Base-by-base conservation (phyloP, 2,329 filamentous ascomycete species). In the Neopestalotiopsis sp. region DNA sequence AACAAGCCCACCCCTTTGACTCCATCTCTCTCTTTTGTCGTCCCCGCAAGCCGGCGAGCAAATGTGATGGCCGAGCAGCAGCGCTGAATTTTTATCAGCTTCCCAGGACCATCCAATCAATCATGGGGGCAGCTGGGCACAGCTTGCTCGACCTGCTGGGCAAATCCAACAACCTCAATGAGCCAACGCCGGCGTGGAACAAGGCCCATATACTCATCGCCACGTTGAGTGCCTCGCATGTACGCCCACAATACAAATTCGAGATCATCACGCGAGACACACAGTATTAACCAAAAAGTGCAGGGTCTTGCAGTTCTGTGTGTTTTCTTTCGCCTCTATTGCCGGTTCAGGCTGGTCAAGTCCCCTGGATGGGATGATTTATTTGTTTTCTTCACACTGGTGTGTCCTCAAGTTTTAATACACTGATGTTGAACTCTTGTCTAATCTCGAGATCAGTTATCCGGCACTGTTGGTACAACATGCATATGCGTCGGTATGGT, bases 331-430 rank as follows among this genome's bases (percentile, higher is more conserved):
- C 74, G 74, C 28, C 69, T 75, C 17, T 74, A 74, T 66, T 67
- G 72, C 6, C 72, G 74, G 28, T 52, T 74, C 10, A 69, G 58
- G 24, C 64, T 74, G 14, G 58, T 73, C 4, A 63, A 70, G 9
- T 69, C 71, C 28, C 71, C 69, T 20, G 73, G 74, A 20, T 75
- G 72, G 73, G 74, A 75, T 57, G 74, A 75, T 45, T 34, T 74
- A 2, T 74, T 74, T 32, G 68, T 75, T n/a, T 45, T 74, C 69
- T 30, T 67, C 69, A 28, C 67, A 6, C 24, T 71, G 68, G 69
- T 69, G 4, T 14, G 68, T 28, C 1, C 4, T 24, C 38, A 24
- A 58, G 38, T 13, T 28, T 24, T 28, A 9, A 30, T 57, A 34
- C 34, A 30, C 42, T 49, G 38, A 45, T 40, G 32, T 38, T 58